Evolutionary conservation across 192 early-diverging fungal species (phyloP).

Genomic region (Coemansia sp.): DNA sequence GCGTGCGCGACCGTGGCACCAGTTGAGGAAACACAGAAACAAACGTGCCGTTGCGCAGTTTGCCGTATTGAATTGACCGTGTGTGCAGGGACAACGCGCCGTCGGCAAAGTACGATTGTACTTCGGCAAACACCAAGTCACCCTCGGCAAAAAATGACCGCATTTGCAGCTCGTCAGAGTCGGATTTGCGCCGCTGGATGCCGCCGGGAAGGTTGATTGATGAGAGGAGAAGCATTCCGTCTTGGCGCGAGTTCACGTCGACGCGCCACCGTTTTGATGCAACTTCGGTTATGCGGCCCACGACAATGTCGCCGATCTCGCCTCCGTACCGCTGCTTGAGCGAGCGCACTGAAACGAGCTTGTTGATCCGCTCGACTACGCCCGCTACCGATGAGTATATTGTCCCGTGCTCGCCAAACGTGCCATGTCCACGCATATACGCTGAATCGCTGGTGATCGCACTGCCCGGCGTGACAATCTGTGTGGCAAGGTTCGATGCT

Average conservation of each 20-base stretch:
- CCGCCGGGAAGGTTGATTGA: conserved; percentile 94
- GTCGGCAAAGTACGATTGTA: conserved; percentile 83
- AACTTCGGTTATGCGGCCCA: conserved; percentile 91
- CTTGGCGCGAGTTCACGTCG: conserved; percentile 84
- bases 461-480: conserved; percentile 49
- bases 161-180: conserved; percentile 97
- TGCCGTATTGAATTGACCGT: conserved; percentile 86
- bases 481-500: conserved; percentile 19
- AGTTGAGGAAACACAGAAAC: conserved; percentile 84
- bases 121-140: conserved; percentile 89
- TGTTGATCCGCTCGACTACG: conserved; percentile 91
- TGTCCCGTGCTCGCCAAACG: conserved; percentile 69
- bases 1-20: conserved; percentile 89
- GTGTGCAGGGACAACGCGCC: conserved; percentile 88
- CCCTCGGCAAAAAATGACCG: conserved; percentile 92
- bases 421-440: conserved; percentile 76
- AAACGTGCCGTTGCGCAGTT: conserved; percentile 78
- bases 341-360: conserved; percentile 87
- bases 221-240: conserved; percentile 83
- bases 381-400: conserved; percentile 88
- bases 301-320: conserved; percentile 96
- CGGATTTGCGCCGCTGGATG: conserved; percentile 91
- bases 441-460: conserved; percentile 44
- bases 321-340: conserved; percentile 86
- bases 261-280: conserved; percentile 93